phyloP scores from a whole-genome alignment of 208 protist genomes.

The Trypanosoma scelopori region DNA sequence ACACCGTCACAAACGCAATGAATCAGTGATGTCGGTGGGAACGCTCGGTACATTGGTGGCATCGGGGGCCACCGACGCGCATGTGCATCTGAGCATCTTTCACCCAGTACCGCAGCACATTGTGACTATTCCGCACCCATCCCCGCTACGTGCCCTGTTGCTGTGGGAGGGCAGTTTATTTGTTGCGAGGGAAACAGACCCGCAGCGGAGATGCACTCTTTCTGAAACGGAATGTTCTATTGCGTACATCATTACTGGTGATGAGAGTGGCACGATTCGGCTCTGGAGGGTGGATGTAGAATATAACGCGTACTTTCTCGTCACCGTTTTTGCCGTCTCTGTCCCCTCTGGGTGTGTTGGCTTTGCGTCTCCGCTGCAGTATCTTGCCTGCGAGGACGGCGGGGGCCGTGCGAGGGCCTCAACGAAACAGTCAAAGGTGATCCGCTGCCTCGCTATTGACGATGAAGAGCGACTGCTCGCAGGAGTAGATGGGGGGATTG shows the following conservation, averaged over 20 bases:
- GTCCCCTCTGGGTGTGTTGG: conserved; percentile 27
- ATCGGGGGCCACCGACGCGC: conserved; percentile 38
- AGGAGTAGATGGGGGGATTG: conserved; percentile 59
- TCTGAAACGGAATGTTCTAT: conserved; percentile 37
- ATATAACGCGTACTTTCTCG: conserved; percentile 31
- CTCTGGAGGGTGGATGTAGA: conserved; percentile 76
- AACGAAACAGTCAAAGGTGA: conserved; percentile 20
- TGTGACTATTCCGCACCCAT: conserved; percentile 46
- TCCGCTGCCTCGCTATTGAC: conserved; percentile 66
- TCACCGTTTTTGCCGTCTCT: conserved; percentile 64
- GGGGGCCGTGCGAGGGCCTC: neutral
- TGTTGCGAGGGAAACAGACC: conserved; percentile 7
- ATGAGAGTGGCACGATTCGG: conserved; percentile 57
- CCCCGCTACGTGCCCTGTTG: conserved; percentile 41
- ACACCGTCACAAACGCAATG: conserved; percentile 57
- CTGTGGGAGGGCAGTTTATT: conserved; percentile 72
- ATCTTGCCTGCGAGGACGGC: conserved; percentile 52
- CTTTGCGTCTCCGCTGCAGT: conserved; percentile 41
- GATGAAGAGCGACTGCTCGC: conserved; percentile 48
- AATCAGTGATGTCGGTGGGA: conserved; percentile 50
- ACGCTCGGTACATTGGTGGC: conserved; percentile 53
- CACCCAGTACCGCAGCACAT: conserved; percentile 46
- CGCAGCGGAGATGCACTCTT: conserved; percentile 10
- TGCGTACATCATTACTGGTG: conserved; percentile 73
- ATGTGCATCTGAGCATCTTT: conserved; percentile 65